Evolutionary conservation across 805 yeast species (phyloP).

Genomic region (Cyberlindnera subsufficiens): DNA sequence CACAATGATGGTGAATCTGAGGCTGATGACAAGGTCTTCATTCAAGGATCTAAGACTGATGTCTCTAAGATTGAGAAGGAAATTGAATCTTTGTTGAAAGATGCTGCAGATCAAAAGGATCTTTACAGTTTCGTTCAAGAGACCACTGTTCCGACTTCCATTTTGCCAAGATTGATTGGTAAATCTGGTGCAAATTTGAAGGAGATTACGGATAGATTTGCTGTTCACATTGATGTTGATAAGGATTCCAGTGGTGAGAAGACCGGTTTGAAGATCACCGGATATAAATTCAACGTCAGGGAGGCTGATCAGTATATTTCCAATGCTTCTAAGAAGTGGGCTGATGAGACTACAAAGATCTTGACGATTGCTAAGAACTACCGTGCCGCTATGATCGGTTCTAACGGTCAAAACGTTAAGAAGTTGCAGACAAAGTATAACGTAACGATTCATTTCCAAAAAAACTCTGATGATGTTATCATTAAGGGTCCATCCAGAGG

Average conservation of each 20-base stretch:
- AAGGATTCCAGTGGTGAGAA: conserved; percentile 40
- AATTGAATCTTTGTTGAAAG: conserved; percentile 48
- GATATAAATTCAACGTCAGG: conserved; percentile 72
- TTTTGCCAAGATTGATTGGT: conserved; percentile 82
- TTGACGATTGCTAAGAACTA: conserved; percentile 68
- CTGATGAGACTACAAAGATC: conserved; percentile 68
- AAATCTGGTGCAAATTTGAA: conserved; percentile 75
- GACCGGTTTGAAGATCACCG: conserved; percentile 57
- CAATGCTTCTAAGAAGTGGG: conserved; percentile 64
- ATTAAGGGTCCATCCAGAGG: conserved; percentile 89
- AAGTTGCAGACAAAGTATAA: conserved; percentile 84
- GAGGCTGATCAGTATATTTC: conserved; percentile 58
- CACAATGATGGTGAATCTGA: conserved; percentile 31
- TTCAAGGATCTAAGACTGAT: conserved; percentile 67
- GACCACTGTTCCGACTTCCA: conserved; percentile 57
- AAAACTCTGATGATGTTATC: conserved; percentile 50
- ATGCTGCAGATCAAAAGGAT: conserved; percentile 45
- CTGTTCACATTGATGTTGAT: conserved; percentile 70
- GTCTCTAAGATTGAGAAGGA: conserved; percentile 50
- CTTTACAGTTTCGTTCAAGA: conserved; percentile 36
- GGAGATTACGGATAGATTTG: conserved; percentile 63
- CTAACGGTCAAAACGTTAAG: conserved; percentile 72
- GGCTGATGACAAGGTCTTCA: conserved; percentile 46
- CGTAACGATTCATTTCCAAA: conserved; percentile 75
- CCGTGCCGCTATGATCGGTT: conserved; percentile 81